Percentiles rank a stretch among this genome's conserved stretches.
Evolutionary conservation across 192 early-diverging fungal genomes (phyloP).

Genomic region (Gryganskiella cystojenkinii): DNA sequence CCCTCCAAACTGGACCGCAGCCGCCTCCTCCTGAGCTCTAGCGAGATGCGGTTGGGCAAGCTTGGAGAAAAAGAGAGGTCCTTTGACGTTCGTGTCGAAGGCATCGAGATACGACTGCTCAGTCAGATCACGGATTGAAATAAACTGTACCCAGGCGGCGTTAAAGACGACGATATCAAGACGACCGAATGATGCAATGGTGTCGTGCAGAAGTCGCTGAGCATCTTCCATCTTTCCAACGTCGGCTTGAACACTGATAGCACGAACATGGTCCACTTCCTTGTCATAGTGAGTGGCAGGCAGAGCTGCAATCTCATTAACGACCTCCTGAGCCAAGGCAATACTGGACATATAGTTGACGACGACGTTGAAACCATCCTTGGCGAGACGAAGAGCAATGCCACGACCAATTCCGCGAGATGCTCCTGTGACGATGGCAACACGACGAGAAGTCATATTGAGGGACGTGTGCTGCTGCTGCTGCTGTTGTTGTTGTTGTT

Average conservation of each 20-base stretch:
- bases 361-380: not conserved
- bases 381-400: conserved; percentile 1
- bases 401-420: not conserved
- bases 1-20: not conserved
- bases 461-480: too few relatives aligned
- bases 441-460: not conserved
- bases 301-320: not conserved
- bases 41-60: conserved; percentile 28
- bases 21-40: not conserved
- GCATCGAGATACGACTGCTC: conserved; percentile 32
- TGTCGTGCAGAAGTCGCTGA: conserved; percentile 10
- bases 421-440: too few relatives aligned
- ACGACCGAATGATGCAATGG: conserved; percentile 48
- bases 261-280: conserved; percentile 17
- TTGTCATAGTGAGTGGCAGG: not conserved
- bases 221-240: conserved; percentile 4
- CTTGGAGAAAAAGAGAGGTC: conserved; percentile 11
- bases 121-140: conserved; percentile 12
- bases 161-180: conserved; percentile 56
- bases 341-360: not conserved
- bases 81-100: conserved; percentile 37
- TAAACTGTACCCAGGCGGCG: conserved; percentile 24
- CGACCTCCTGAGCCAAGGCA: not conserved
- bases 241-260: conserved; percentile 52
- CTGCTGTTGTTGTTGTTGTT: too few relatives aligned